Evolutionary conservation across 106 monocot genomes (phyloP), one percentile per base, ranked within the genome.

Genomic region (Dendrobium officinale): DNA sequence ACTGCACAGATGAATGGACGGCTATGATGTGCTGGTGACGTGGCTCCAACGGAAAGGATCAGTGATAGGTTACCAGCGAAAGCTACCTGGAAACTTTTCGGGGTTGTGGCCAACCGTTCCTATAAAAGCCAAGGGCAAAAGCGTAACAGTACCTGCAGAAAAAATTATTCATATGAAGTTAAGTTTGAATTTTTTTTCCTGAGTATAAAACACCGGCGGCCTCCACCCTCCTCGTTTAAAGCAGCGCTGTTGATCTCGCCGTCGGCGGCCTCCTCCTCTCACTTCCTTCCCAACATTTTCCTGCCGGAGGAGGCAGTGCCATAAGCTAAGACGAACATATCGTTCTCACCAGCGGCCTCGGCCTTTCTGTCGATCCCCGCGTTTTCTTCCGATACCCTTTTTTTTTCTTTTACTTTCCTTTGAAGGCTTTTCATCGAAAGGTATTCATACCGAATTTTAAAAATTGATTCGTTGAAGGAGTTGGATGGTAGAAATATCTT

Each of bases 401-500:
- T 47, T 24, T 73, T 4, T 43, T 74, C 20, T 74, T 76, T 76
- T 76, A 22, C 75, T 76, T 76, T 9, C 48, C 26, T 45, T 76
- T 48, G 75, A 76, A 76, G 75, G 43, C 43, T 5, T 20, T 43
- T 20, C 41, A 74, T 20, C 42, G 42, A 43, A 42, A 74, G 72
- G 42, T 74, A 43, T 74, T 42, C 9, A 42, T 43, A 74, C 42
- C 19, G 20, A 74, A 43, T 74, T 42, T 43, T 1, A 43, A 43
- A 74, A n/a, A 43, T 74, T 43, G 16, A 70, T 70, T 70, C 70
- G 70, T 31, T 31, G 0, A 33, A 70, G 70, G 70, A 70, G 31
- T 31, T 37, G 33, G 70, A 70, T 9, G 70, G 70, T 70, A 33
- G 70, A 70, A 33, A 70, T 2, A 70, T 70, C 70, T 27, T 70